Evolutionary conservation across 2,329 filamentous ascomycete species (phyloP).

Genomic region (Trematosphaeria pertusa): DNA sequence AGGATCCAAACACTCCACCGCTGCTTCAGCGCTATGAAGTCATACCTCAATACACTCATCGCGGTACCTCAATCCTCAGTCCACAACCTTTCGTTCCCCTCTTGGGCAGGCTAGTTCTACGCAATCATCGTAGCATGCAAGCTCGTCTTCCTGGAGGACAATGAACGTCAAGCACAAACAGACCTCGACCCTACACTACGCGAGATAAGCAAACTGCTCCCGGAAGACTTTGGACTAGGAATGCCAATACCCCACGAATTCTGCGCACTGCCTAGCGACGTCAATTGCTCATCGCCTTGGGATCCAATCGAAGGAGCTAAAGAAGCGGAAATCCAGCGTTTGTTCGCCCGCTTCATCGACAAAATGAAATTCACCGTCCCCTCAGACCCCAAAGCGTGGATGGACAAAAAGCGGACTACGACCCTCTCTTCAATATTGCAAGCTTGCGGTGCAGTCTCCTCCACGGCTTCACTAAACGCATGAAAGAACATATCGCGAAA

Average conservation of each 20-base stretch:
- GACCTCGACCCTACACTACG: constrained; percentile 14
- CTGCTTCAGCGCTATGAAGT: constrained; percentile 15
- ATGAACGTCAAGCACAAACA: constrained; percentile 22
- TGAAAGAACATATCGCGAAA: constrained; percentile 17
- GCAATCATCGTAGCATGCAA: constrained; percentile 32
- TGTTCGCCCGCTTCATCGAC: constrained; percentile 23
- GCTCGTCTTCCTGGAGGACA: constrained; percentile 29
- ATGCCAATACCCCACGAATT: neutral
- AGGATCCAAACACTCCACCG: constrained; percentile 17
- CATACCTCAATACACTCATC: constrained; percentile 20
- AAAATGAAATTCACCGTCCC: constrained; percentile 26
- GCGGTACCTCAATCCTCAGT: constrained; percentile 12
- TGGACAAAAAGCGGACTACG: constrained; percentile 7
- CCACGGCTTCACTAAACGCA: constrained; percentile 22
- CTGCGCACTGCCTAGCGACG: constrained; percentile 1
- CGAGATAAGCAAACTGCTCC: constrained; percentile 17
- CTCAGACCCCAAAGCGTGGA: constrained; percentile 3
- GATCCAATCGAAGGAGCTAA: constrained; percentile 22
- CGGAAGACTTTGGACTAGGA: constrained; percentile 5
- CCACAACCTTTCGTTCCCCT: constrained; percentile 20
- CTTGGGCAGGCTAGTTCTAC: constrained; percentile 32
- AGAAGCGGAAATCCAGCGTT: constrained; percentile 18
- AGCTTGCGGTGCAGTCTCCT: constrained; percentile 23
- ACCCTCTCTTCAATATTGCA: constrained; percentile 22
- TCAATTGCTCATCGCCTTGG: constrained; percentile 14